Conservation (phyloP, 805 yeast genomes). For the Starmerella kuoi region DNA sequence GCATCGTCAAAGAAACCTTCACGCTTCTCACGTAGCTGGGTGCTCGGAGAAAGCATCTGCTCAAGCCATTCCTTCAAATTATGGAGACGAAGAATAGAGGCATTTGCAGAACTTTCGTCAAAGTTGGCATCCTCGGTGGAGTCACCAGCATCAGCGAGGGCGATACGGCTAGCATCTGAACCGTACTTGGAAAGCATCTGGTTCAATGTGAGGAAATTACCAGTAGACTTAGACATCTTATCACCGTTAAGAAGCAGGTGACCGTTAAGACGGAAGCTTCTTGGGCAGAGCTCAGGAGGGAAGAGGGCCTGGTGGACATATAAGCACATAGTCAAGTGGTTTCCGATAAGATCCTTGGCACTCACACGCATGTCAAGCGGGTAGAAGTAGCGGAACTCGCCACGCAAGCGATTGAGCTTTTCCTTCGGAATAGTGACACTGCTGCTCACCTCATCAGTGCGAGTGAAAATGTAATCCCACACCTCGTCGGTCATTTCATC, state of each 20-base stretch:
- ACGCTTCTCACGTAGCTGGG: constrained; percentile 36
- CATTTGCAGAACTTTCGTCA: constrained; percentile 92
- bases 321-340: constrained; percentile 91
- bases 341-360: constrained; percentile 94
- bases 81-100: constrained; percentile 86
- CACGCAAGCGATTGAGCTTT: constrained; percentile 60
- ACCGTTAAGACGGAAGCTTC: constrained; percentile 87
- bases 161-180: constrained; percentile 95
- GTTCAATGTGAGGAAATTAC: constrained; percentile 85
- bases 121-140: constrained; percentile 94
- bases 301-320: constrained; percentile 87
- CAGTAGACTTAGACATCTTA: constrained; percentile 96
- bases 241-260: constrained; percentile 90
- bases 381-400: constrained; percentile 93
- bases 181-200: constrained; percentile 82
- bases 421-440: constrained; percentile 48
- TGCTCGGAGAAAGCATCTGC: constrained; percentile 43
- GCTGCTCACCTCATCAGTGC: constrained; percentile 44
- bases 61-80: constrained; percentile 95
- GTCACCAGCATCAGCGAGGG: constrained; percentile 98
- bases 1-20: constrained; percentile 70
- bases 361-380: constrained; percentile 87
- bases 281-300: constrained; percentile 87
- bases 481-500: constrained; percentile 87
- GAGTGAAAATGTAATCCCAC: constrained; percentile 77